Conservation (phyloP, 1,284 basidiomycete species). For the Uromyces viciae-fabae region DNA sequence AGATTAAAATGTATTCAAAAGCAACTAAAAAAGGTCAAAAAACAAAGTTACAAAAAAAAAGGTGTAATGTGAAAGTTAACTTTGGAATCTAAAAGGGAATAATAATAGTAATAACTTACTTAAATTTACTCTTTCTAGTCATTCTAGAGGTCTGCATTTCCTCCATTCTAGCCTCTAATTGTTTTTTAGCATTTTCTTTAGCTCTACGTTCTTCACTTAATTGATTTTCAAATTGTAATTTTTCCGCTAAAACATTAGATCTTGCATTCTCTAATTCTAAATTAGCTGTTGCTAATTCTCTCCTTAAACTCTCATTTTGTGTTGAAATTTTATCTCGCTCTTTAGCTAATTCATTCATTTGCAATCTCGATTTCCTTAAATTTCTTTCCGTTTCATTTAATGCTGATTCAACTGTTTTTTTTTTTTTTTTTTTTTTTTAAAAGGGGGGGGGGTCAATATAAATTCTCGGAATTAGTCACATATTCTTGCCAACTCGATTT, state of each 20-base stretch:
- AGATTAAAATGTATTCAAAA: no score
- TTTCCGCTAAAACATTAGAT: slow-evolving; percentile 74
- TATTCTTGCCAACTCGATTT: background rate
- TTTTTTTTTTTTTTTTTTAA: no score
- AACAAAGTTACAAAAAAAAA: background rate
- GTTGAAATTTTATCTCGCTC: slow-evolving; percentile 70
- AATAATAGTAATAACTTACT: background rate
- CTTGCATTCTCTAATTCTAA: slow-evolving; percentile 72
- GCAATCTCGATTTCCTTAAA: background rate
- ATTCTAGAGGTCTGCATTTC: slow-evolving; percentile 63
- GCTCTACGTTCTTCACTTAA: slow-evolving; percentile 75
- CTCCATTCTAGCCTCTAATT: slow-evolving; percentile 77
- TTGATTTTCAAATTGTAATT: slow-evolving; percentile 72
- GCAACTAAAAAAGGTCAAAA: slow-evolving; percentile 11
- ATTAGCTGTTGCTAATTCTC: slow-evolving; percentile 65
- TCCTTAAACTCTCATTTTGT: slow-evolving; percentile 66
- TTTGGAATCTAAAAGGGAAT: background rate
- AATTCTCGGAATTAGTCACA: slow-evolving; percentile 23
- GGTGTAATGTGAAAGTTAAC: background rate
- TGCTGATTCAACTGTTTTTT: slow-evolving; percentile 55
- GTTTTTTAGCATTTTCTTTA: slow-evolving; percentile 74
- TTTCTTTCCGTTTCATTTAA: slow-evolving; percentile 56
- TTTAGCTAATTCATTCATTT: slow-evolving; percentile 60
- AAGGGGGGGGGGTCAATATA: no score
- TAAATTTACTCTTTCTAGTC: slow-evolving; percentile 31